phyloP scores from a whole-genome alignment of 129 eudicot species.

The Oenanthe sinensis region DNA sequence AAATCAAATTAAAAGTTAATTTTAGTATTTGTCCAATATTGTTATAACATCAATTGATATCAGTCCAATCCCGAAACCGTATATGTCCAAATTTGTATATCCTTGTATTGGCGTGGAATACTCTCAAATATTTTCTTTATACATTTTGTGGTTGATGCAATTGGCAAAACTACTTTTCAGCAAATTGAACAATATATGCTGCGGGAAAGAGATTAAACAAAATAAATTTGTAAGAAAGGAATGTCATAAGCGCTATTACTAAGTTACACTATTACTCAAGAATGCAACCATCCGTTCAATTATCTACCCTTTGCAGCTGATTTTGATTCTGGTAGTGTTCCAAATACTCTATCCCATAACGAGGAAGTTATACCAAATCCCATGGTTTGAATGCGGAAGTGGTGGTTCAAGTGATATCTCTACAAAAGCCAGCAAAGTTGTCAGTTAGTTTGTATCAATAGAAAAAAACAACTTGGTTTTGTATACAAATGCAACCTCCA shows the following conservation, averaged over 20 bases:
- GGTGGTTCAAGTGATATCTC: slow-evolving; percentile 91
- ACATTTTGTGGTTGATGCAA: not conserved
- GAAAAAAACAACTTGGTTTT: not conserved
- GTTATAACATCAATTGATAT: too few species aligned
- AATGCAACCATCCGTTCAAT: not conserved
- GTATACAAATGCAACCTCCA: not conserved
- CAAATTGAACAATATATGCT: not conserved
- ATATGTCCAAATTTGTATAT: too few species aligned
- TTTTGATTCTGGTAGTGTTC: slow-evolving; percentile 65
- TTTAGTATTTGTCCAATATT: too few species aligned
- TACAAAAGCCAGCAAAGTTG: slow-evolving; percentile 28
- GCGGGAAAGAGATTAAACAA: not conserved
- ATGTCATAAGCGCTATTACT: not conserved
- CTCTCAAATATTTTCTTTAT: not conserved
- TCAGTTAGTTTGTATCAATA: not conserved
- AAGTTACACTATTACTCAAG: too few species aligned
- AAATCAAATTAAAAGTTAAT: too few species aligned
- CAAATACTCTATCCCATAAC: slow-evolving; percentile 79
- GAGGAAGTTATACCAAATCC: slow-evolving; percentile 90
- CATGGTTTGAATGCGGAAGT: slow-evolving; percentile 71
- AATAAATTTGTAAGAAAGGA: not conserved
- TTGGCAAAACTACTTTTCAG: not conserved
- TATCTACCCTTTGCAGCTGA: slow-evolving; percentile 34
- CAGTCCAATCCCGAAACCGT: too few species aligned
- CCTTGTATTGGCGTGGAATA: not conserved